Evolutionary conservation across 345 rosid genomes (phyloP), one percentile per base, ranked within the genome.

Genomic region (Gynandropsis gynandra): DNA sequence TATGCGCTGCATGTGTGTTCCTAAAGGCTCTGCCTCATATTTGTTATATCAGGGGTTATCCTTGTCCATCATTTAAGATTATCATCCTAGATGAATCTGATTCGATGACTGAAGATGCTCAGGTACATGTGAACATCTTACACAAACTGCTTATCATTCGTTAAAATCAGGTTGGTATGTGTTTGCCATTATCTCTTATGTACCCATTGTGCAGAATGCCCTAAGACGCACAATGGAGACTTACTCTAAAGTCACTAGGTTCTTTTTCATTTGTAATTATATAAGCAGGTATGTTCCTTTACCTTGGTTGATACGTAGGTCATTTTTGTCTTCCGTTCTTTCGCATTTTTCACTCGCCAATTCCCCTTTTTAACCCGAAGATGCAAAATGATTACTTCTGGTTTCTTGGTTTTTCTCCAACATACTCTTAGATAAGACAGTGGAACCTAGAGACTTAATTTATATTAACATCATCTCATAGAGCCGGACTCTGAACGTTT

Each of bases 91-190:
- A 92, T 21, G 94, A 92, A 73, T 94, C 98, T 51, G 98, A 87
- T 80, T 92, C 99, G 29, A 92, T 92, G 95, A 88, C 95, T 1
- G 94, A 92, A 79, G 99, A 92, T 76, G 97, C 99, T 55, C 99
- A 92, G 97, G 97, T 73, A 82, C 52, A 60, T 48, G 56, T 50
- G 15, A 16, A 60, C 50, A 48, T 40, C 17, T 21, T 32, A 11
- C 16, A 8, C 9, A 12, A 47, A 24, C 6, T 7, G 21, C 42
- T 45, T 12, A 16, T 68, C 49, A 50, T 17, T 4, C 40, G 42
- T 10, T 47, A 20, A 21, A 50, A 10, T 54, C 13, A n/a, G 15
- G 36, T 56, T 21, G 41, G 48, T 8, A 10, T 49, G 12, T 48
- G 42, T 13, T 62, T 14, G 12, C 56, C 54, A 13, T 29, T 7